phyloP scores from a whole-genome alignment of 768 basidiomycete species.

The Phylloporus sp. region DNA sequence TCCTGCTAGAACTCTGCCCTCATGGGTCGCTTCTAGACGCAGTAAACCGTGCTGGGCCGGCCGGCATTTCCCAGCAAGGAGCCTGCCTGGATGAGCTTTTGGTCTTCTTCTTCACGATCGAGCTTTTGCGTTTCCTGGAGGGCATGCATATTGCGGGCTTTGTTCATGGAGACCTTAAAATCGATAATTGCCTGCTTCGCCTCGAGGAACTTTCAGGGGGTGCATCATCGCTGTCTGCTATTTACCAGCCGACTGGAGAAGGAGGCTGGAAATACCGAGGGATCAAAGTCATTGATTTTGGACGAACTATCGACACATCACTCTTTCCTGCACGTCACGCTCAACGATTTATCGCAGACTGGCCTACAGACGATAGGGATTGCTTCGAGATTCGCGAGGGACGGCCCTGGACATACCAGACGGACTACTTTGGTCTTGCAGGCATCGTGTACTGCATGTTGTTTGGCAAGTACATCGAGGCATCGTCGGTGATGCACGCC shows the following conservation, averaged over 20 bases:
- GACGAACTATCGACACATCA: slow-evolving; percentile 84
- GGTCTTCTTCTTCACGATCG: slow-evolving; percentile 92
- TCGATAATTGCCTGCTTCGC: slow-evolving; percentile 96
- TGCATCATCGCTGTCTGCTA: slow-evolving; percentile 61
- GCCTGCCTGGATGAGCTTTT: slow-evolving; percentile 88
- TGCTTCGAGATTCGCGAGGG: slow-evolving; percentile 87
- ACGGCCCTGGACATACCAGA: slow-evolving; percentile 88
- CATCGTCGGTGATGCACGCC: slow-evolving; percentile 46
- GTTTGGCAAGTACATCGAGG: slow-evolving; percentile 93
- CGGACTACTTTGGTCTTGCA: slow-evolving; percentile 95
- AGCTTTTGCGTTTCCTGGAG: slow-evolving; percentile 80
- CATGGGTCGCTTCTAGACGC: slow-evolving; percentile 92
- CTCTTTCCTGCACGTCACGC: slow-evolving; percentile 62
- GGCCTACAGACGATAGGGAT: slow-evolving; percentile 86
- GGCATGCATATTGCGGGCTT: slow-evolving; percentile 78
- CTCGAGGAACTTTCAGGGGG: slow-evolving; percentile 79
- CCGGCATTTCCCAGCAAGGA: slow-evolving; percentile 76
- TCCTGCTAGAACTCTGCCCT: slow-evolving; percentile 81
- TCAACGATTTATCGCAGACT: slow-evolving; percentile 83
- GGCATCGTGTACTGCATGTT: slow-evolving; percentile 94
- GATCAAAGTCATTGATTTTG: slow-evolving; percentile 93
- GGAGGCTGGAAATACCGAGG: slow-evolving; percentile 88
- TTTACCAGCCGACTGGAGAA: slow-evolving; percentile 76
- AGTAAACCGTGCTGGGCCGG: slow-evolving; percentile 76
- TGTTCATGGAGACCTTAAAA: slow-evolving; percentile 98